Percentiles rank a stretch among this genome's conserved stretches.
Conservation (phyloP, 169 alveolate genomes). For the Plasmodium inui region DNA sequence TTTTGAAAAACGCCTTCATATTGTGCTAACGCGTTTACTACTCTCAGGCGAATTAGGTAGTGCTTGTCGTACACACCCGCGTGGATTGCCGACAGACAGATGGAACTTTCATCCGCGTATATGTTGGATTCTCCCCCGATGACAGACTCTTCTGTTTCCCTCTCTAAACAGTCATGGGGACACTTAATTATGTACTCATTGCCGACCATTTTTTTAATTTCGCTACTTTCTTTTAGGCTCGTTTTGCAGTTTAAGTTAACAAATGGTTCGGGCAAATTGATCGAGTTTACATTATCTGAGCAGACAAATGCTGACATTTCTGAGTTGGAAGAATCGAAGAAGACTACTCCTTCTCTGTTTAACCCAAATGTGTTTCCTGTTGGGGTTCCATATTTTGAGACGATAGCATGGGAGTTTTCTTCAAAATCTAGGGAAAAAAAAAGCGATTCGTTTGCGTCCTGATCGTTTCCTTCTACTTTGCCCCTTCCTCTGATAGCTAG, state of each 20-base stretch:
- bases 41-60: constrained; percentile 77
- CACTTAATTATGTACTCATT: constrained; percentile 84
- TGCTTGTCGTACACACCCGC: constrained; percentile 85
- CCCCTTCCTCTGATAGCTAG: constrained; percentile 74
- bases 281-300: constrained; percentile 76
- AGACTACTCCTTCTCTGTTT: constrained; percentile 73
- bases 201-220: constrained; percentile 87
- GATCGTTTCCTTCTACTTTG: background rate
- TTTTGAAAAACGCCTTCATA: constrained; percentile 86
- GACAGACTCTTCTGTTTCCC: constrained; percentile 78
- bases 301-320: constrained; percentile 86
- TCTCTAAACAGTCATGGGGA: constrained; percentile 89
- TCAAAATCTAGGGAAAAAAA: constrained; percentile 78
- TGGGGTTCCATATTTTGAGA: constrained; percentile 57
- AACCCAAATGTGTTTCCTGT: constrained; percentile 79
- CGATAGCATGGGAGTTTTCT: constrained; percentile 68
- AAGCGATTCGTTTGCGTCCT: background rate
- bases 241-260: constrained; percentile 84
- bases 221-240: constrained; percentile 78
- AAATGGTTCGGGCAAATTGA: constrained; percentile 81
- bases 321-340: constrained; percentile 79
- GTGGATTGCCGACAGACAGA: constrained; percentile 90
- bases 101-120: constrained; percentile 87
- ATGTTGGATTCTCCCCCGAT: constrained; percentile 89
- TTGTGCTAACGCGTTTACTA: constrained; percentile 83